Evolutionary conservation across 352 stramenopile genomes (phyloP), one percentile per base, ranked within the genome.

Genomic region (Phytopythium delawarense): DNA sequence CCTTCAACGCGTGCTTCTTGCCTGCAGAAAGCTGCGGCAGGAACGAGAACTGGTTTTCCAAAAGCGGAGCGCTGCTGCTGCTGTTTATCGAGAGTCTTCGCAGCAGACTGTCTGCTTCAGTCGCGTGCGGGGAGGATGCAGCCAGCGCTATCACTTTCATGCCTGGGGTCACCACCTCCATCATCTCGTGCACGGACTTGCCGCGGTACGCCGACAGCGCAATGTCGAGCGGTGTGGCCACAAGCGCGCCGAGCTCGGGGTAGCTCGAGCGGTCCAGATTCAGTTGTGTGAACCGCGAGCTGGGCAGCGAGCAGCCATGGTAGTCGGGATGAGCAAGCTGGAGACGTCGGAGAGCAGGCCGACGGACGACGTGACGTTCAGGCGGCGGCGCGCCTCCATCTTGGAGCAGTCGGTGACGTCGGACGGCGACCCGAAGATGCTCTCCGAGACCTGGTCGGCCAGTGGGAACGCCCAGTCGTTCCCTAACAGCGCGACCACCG

Each of bases 401-500:
- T 92, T 92, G 20, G 76, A 72, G 40, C 64, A 71, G 63, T 94
- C 85, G 12, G 67, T 76, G 7, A 63, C 71, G 25, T 77, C 71
- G 0, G 61, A 46, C 7, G 61, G 70, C 7, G 73, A 64, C 50
- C 66, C 67, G 54, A 83, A 88, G 20, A 81, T 18, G 28, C 78
- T 80, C 40, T 71, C 64, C 16, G 67, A 60, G 54, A 75, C 76
- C 34, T 87, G 72, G 35, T 77, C 77, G 12, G 63, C 61, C 37
- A 92, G 71, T 20, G 83, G 83, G 54, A 91, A 91, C 30, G 56
- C 65, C 79, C 79, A 93, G 63, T 93, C 84, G 50, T 89, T 93
- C n/a, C 75, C 84, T 23, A 90, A 73, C 25, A 77, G 70, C 21
- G 71, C 62, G 20, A 84, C 66, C 32, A 88, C 72, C 6, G 72